A percentile compares a stretch with the other conserved stretches of the same genome.
Evolutionary conservation across 1,284 basidiomycete species (phyloP).

Genomic region (Heterobasidion occidentale): DNA sequence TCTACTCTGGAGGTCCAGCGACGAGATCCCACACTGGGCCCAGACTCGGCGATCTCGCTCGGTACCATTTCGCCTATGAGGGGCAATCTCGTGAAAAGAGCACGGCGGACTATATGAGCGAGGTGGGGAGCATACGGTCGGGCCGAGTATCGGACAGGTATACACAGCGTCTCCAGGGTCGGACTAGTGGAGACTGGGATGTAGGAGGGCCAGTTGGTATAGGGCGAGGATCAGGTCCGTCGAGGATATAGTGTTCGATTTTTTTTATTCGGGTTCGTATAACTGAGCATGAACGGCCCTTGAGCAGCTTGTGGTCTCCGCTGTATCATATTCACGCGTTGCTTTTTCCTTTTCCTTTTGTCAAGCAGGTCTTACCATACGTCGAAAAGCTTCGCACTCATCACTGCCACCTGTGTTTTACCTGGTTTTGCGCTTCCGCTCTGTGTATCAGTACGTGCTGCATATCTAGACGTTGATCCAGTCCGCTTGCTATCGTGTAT

Average conservation of each 20-base stretch:
- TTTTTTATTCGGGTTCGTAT: background rate
- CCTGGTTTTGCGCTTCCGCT: background rate
- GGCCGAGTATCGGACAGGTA: background rate
- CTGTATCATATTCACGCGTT: background rate
- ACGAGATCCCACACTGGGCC: background rate
- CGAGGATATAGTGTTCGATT: background rate
- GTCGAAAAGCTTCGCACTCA: too few relatives aligned
- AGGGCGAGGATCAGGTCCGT: background rate
- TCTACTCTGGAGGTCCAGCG: background rate
- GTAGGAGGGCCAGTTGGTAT: background rate
- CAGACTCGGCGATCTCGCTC: constrained; percentile 17
- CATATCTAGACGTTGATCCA: background rate
- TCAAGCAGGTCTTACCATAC: background rate
- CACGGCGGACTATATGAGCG: background rate
- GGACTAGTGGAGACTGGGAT: background rate
- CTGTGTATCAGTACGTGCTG: background rate
- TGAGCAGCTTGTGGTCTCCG: too few relatives aligned
- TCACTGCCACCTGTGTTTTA: too few relatives aligned
- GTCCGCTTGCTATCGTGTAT: background rate
- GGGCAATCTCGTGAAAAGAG: background rate
- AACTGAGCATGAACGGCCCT: too few relatives aligned
- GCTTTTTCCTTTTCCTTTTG: background rate
- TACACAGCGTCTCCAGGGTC: too few relatives aligned
- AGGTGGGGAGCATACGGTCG: background rate
- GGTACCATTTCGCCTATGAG: constrained; percentile 8